phyloP scores from a whole-genome alignment of 768 basidiomycete genomes.

The Amanita exitialis region DNA sequence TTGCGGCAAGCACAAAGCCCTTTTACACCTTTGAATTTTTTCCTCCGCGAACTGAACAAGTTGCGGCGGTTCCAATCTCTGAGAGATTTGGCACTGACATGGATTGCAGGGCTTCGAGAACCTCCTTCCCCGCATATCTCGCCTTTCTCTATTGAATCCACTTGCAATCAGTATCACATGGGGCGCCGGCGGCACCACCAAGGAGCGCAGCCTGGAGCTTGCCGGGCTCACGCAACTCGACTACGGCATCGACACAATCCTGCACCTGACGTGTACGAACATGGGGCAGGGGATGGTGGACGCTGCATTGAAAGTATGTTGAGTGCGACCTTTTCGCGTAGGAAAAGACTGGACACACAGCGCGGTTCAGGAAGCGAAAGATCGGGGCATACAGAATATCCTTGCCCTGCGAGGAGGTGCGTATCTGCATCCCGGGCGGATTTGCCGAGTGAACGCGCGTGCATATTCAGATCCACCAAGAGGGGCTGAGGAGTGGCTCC shows the following conservation, averaged over 20 bases:
- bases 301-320: constrained; percentile 66
- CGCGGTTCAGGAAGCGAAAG: constrained; percentile 56
- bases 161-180: constrained; percentile 90
- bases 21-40: constrained; percentile 97
- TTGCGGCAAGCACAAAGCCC: constrained; percentile 41
- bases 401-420: constrained; percentile 87
- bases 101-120: constrained; percentile 76
- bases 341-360: constrained; percentile 3
- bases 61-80: constrained; percentile 15
- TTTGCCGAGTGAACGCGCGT: background rate
- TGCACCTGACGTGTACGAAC: constrained; percentile 97
- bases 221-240: constrained; percentile 67
- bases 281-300: constrained; percentile 88
- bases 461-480: constrained; percentile 70
- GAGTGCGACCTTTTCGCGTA: background rate
- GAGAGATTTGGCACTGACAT: background rate
- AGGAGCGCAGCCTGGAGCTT: constrained; percentile 78
- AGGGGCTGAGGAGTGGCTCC: constrained; percentile 89
- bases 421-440: too few species aligned
- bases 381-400: constrained; percentile 77
- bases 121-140: constrained; percentile 75
- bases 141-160: constrained; percentile 68
- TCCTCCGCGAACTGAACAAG: constrained; percentile 89
- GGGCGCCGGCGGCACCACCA: constrained; percentile 95
- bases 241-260: constrained; percentile 74